A percentile compares a stretch with the other conserved stretches of the same genome.
Conservation (phyloP, 148 eudicot species). For the Chenopodium berlandieri region DNA sequence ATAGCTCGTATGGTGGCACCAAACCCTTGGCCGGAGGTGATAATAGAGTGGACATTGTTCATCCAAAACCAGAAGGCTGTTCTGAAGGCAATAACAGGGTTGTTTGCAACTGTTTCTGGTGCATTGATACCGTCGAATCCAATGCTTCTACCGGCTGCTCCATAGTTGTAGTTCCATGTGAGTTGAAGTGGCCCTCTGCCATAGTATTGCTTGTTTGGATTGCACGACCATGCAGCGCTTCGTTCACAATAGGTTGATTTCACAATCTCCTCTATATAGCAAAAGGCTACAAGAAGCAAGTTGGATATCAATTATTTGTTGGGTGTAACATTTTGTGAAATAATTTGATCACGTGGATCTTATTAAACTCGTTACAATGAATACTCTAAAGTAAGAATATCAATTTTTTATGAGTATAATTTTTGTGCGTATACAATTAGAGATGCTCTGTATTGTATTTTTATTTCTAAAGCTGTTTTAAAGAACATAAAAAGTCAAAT, state of each 20-base stretch:
- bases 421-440: no score
- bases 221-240: conserved; percentile 37
- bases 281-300: conserved; percentile 35
- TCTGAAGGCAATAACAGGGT: conserved; percentile 32
- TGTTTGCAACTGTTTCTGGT: conserved; percentile 36
- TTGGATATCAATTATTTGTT: no score
- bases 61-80: conserved; percentile 50
- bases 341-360: no score
- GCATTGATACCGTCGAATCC: conserved; percentile 46
- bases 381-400: no score
- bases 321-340: no score
- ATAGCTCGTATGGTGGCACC: conserved; percentile 38
- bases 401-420: no score
- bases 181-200: conserved; percentile 47
- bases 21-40: conserved; percentile 27
- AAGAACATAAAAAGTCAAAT: no score
- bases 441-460: no score
- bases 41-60: conserved; percentile 29
- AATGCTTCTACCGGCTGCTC: conserved; percentile 37
- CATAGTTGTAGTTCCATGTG: conserved; percentile 52
- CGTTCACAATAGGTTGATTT: conserved; percentile 44
- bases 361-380: no score
- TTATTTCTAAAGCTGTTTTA: no score
- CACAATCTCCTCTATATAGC: conserved; percentile 45
- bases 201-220: conserved; percentile 33